Conservation (phyloP, 2,329 filamentous ascomycete genomes). For the Aureobasidium zeae region DNA sequence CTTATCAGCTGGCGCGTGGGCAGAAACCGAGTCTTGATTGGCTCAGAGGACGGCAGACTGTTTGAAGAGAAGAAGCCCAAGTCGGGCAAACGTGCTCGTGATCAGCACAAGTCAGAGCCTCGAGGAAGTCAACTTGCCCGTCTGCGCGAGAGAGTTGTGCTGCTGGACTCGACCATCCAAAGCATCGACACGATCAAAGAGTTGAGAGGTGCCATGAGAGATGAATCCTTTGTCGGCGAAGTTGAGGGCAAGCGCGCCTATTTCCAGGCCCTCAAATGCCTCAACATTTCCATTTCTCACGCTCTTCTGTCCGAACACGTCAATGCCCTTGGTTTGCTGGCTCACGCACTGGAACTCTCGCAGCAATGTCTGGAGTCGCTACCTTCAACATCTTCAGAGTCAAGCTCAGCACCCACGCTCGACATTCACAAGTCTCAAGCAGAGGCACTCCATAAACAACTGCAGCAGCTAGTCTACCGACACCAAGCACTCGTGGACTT, state of each 20-base stretch:
- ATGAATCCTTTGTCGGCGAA: slow-evolving; percentile 64
- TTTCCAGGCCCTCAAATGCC: slow-evolving; percentile 76
- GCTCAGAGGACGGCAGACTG: slow-evolving; percentile 66
- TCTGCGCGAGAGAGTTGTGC: slow-evolving; percentile 74
- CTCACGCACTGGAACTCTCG: slow-evolving; percentile 58
- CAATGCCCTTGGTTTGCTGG: slow-evolving; percentile 78
- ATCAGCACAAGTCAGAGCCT: slow-evolving; percentile 52
- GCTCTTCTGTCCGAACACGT: slow-evolving; percentile 60
- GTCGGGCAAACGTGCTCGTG: slow-evolving; percentile 44
- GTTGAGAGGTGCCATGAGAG: slow-evolving; percentile 79
- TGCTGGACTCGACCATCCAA: slow-evolving; percentile 86
- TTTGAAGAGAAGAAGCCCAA: slow-evolving; percentile 46
- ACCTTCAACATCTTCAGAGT: slow-evolving; percentile 30
- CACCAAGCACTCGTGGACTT: slow-evolving; percentile 81
- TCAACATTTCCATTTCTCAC: slow-evolving; percentile 80
- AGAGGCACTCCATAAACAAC: slow-evolving; percentile 49
- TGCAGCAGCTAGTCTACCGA: slow-evolving; percentile 66
- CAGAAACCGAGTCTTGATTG: slow-evolving; percentile 79
- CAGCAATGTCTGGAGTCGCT: slow-evolving; percentile 43
- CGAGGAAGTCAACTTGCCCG: slow-evolving; percentile 67
- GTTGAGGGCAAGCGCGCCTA: slow-evolving; percentile 72
- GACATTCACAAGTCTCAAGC: slow-evolving; percentile 54
- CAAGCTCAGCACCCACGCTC: slow-evolving; percentile 52
- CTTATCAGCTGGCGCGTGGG: slow-evolving; percentile 93
- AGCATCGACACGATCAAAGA: slow-evolving; percentile 86